Evolutionary conservation across 257 asterid genomes (phyloP), one percentile per base, ranked within the genome.

Genomic region (Nicotiana tomentosiformis): DNA sequence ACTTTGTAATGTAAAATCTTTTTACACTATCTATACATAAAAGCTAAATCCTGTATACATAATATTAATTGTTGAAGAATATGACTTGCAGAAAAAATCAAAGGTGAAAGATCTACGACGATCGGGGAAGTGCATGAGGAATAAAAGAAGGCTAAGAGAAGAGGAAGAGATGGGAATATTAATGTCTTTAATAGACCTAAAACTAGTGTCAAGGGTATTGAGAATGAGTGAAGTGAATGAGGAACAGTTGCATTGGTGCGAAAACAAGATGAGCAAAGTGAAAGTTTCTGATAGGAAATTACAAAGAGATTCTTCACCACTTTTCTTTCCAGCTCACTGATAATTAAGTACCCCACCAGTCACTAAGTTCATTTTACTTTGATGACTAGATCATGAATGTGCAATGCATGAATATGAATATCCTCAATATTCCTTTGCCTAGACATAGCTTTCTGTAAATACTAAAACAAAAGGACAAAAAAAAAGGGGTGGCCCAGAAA

Each of bases 281-380:
- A 90, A 86, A 78, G 87, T 95, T 20, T 85, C 91, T 57, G 95
- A 91, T 84, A 93, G 97, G 86, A 94, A 92, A 70, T 81, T 95
- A 37, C 94, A 89, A 6, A 94, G 99, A 91, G 99, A 95, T 91
- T 91, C 97, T 56, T 81, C 94, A n/a, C 98, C 98, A 85, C 98
- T 93, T 91, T 95, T 95, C 90, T 95, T 92, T 88, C 98, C 99
- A 64, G 93, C 97, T 65, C 94, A 92, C 82, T 91, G 18, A 43
- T 43, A 43, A 81, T 37, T 35, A 32, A 66, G 39, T 20, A 20
- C 62, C 84, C 84, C 84, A 67, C 46, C 30, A 17, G 26, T 20
- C 78, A 26, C 15, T 51, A 23, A 23, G 8, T 61, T 62, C 60
- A 77, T 32, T 76, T 64, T 82, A 77, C 82, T 77, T 82, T 86